phyloP scores from a whole-genome alignment of 1,284 basidiomycete species.

The Cryptococcus floricola region DNA sequence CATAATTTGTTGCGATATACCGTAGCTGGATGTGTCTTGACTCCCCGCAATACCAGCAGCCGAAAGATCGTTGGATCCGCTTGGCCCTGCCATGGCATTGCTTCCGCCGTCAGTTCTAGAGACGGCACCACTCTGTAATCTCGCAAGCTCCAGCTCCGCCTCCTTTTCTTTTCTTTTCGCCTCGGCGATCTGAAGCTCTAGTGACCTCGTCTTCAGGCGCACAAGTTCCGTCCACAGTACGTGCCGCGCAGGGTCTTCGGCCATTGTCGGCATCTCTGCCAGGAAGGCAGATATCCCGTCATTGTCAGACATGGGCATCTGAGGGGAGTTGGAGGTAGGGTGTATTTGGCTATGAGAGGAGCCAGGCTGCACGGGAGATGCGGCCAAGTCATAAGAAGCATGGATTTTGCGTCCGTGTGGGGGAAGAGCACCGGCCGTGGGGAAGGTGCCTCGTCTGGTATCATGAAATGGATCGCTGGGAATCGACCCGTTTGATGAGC shows the following conservation, averaged over 20 bases:
- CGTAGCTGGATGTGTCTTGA: background rate
- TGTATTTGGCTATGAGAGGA: background rate
- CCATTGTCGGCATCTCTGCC: constrained; percentile 22
- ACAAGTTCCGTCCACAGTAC: constrained; percentile 43
- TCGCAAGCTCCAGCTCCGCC: constrained; percentile 40
- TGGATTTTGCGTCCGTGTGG: background rate
- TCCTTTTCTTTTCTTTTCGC: constrained; percentile 40
- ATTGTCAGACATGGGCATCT: background rate
- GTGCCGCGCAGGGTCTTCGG: constrained; percentile 25
- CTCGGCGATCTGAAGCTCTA: constrained; percentile 47
- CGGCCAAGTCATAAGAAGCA: background rate
- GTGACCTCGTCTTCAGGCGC: constrained; percentile 31
- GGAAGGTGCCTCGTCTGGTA: constrained; percentile 10
- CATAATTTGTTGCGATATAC: background rate
- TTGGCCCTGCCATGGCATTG: constrained; percentile 11
- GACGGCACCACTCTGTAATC: constrained; percentile 20
- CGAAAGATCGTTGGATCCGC: background rate
- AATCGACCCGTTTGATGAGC: constrained; percentile 17
- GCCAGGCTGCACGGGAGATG: background rate
- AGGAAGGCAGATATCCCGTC: constrained; percentile 19
- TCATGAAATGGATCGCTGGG: constrained; percentile 13
- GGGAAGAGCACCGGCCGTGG: constrained; percentile 8
- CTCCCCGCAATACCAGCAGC: constrained; percentile 3
- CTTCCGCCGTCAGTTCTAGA: background rate
- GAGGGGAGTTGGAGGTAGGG: background rate